These are phyloP conservation scores for Tricholoma saponaceum DNA, from an alignment of 768 basidiomycete species.

Conservation along the genomic window DNA sequence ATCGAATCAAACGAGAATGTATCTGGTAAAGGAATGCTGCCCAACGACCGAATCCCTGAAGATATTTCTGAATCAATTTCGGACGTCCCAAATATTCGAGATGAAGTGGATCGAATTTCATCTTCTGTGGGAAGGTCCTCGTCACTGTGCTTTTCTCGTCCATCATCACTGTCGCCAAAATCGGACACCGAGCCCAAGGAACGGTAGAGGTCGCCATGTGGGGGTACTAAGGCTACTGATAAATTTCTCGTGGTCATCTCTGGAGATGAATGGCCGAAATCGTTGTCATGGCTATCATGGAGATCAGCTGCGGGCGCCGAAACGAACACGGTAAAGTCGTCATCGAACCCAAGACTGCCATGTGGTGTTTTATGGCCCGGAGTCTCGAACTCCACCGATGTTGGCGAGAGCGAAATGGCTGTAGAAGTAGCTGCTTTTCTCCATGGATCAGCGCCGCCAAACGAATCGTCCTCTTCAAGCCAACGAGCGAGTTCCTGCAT, in stretches of 20 bases:
- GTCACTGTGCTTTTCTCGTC: constrained; percentile 16
- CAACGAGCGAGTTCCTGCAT: constrained; percentile 59
- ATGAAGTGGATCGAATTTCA: constrained; percentile 47
- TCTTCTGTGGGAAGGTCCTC: constrained; percentile 39
- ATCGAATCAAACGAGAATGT: constrained; percentile 1
- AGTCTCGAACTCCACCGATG: constrained; percentile 10
- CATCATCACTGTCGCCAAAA: constrained; percentile 41
- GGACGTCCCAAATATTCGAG: constrained; percentile 43
- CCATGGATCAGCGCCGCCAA: constrained; percentile 36
- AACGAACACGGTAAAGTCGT: constrained; percentile 77
- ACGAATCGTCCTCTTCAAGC: constrained; percentile 48
- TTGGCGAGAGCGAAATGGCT: constrained; percentile 22
- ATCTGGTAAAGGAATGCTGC: neutral
- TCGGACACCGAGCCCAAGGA: constrained; percentile 60
- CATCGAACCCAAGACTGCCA: constrained; percentile 46
- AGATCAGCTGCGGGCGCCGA: constrained; percentile 41
- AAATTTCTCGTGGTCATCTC: constrained; percentile 16
- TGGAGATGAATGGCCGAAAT: constrained; percentile 20
- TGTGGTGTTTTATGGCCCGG: neutral
- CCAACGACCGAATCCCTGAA: neutral
- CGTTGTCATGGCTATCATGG: constrained; percentile 3
- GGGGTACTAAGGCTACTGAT: constrained; percentile 14
- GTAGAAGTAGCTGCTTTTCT: constrained; percentile 28
- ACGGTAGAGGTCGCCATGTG: constrained; percentile 34
- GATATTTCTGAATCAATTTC: neutral